phyloP scores from a whole-genome alignment of 441 rosid species.

The Breynia disticha region DNA sequence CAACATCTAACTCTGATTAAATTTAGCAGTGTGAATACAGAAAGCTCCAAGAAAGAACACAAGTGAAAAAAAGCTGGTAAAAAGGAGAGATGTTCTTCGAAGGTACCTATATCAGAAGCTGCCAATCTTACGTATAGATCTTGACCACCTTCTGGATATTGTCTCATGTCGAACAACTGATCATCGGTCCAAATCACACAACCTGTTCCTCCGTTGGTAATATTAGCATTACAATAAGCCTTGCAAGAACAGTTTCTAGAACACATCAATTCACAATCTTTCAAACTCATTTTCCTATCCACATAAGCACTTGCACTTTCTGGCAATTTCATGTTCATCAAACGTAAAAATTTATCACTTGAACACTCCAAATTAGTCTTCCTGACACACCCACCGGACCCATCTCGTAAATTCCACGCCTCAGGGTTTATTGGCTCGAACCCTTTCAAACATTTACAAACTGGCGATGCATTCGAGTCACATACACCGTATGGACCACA shows the following conservation, averaged over 20 bases:
- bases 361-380: conserved; percentile 34
- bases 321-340: conserved; percentile 58
- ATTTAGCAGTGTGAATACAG: too few relatives aligned
- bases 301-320: conserved; percentile 37
- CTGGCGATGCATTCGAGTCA: conserved; percentile 56
- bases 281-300: conserved; percentile 31
- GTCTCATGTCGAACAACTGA: conserved; percentile 24
- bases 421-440: conserved; percentile 43
- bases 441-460: conserved; percentile 57
- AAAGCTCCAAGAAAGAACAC: conserved; percentile 1
- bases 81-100: not conserved
- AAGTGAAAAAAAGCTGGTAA: not conserved
- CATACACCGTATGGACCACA: conserved; percentile 63
- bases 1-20: too few relatives aligned
- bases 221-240: conserved; percentile 47
- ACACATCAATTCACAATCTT: conserved; percentile 47
- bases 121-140: conserved; percentile 31
- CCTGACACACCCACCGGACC: conserved; percentile 60
- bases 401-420: conserved; percentile 59
- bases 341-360: conserved; percentile 39
- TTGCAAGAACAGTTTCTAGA: conserved; percentile 53
- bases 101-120: conserved; percentile 36
- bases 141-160: conserved; percentile 25
- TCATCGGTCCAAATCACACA: conserved; percentile 49
- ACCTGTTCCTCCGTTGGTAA: conserved; percentile 42